Base-by-base conservation (phyloP, 208 protist genomes). In the Acanthamoeba royreba region DNA sequence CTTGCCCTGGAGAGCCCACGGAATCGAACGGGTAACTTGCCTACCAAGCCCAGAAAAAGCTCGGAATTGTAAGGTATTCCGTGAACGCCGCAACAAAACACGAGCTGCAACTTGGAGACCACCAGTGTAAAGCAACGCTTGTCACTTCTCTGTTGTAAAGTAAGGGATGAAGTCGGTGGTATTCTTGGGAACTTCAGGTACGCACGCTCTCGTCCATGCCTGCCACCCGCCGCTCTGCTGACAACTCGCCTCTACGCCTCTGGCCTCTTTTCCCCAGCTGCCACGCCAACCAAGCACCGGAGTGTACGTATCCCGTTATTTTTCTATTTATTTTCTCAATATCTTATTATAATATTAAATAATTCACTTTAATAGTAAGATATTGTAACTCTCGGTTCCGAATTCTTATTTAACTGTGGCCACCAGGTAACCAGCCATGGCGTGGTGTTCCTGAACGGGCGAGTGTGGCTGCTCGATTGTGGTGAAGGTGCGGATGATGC, bases 381-480 rank as follows among this genome's bases (percentile, higher is more conserved):
- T n/a, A n/a, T n/a, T n/a, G n/a, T n/a, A n/a, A n/a, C n/a, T n/a
- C n/a, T n/a, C n/a, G n/a, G n/a, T n/a, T n/a, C n/a, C n/a, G n/a
- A n/a, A n/a, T n/a, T n/a, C 33, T 88, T 63, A 1, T 61, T 0
- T 63, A 19, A 31, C 17, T 66, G 38, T 31, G 33, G 19, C 19
- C 35, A 25, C 45, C 22, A 95, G 53, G 94, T 95, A 4, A 95
- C 94, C 0, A 79, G 86, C 66, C 94, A 95, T 45, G 94, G n/a
- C 22, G 7, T 95, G 9, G 38, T 58, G 31, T 95, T 95, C 72
- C 31, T 61, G 22, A 94, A 93, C n/a, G 94, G 94, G 0, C 52
- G 94, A 0, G 33, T 61, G n/a, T 95, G 94, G 94, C 28, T 95
- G 69, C 52, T 95, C 8, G 94, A 95, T 40, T 95, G 94, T 69